A percentile compares a stretch with the other conserved stretches of the same genome.
Conservation (phyloP, 495 filamentous ascomycete species). For the Xylaria flabelliformis region DNA sequence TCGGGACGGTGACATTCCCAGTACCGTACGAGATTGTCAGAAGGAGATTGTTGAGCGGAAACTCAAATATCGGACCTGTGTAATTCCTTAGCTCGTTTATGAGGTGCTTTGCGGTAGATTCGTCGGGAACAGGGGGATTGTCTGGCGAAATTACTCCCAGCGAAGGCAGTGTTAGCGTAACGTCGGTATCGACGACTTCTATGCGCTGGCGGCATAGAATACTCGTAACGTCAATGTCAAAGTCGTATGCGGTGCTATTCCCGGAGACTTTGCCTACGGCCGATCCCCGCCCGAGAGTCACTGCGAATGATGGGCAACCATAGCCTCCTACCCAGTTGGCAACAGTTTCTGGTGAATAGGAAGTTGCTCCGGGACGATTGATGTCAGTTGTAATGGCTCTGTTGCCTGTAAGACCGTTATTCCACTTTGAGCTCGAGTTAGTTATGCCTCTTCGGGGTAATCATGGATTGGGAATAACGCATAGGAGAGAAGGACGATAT, state of each 20-base stretch:
- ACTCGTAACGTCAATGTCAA: slow-evolving; percentile 15
- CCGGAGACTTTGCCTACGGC: background rate
- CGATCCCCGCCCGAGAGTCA: slow-evolving; percentile 15
- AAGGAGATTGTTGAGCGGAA: slow-evolving; percentile 19
- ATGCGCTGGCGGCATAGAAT: slow-evolving; percentile 8
- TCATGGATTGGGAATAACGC: background rate
- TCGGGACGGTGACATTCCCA: background rate
- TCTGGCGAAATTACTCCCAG: slow-evolving; percentile 1
- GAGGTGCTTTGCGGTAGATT: slow-evolving; percentile 3
- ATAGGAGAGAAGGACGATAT: too few species aligned
- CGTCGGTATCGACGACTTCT: background rate
- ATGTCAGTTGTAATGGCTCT: background rate
- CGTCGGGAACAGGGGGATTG: background rate
- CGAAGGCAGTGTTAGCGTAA: slow-evolving; percentile 13
- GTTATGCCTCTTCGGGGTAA: background rate
- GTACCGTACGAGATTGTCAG: slow-evolving; percentile 12
- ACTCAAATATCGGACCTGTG: slow-evolving; percentile 14
- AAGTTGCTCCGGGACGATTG: background rate
- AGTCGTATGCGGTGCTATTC: slow-evolving; percentile 14
- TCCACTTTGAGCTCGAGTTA: background rate
- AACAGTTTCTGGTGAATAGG: background rate
- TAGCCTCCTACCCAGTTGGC: slow-evolving; percentile 20
- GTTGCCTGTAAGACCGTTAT: background rate
- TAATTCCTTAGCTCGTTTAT: slow-evolving; percentile 6
- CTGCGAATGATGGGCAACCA: slow-evolving; percentile 18